A percentile compares a stretch with the other conserved stretches of the same genome.
These are phyloP conservation scores for Chytridiales sp. DNA, from an alignment of 371 early-diverging fungal genomes.

Conservation along the genomic window DNA sequence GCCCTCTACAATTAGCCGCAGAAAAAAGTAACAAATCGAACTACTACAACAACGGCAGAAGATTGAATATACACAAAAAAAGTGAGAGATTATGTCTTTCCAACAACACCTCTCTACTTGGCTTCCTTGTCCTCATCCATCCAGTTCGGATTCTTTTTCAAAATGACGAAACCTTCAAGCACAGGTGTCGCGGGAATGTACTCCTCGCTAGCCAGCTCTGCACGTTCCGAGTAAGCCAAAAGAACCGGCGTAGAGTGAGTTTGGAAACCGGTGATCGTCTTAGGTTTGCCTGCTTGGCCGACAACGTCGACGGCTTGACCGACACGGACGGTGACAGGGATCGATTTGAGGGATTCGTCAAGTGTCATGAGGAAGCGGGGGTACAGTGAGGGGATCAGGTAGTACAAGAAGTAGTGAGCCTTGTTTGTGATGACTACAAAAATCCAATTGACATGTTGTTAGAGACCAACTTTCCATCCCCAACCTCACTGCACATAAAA, in stretches of 20 bases:
- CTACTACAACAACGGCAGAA: too few species aligned
- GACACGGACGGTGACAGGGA: slow-evolving; percentile 89
- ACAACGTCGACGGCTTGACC: slow-evolving; percentile 99
- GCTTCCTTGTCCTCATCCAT: slow-evolving; percentile 36
- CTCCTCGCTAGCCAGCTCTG: slow-evolving; percentile 97
- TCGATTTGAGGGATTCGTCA: slow-evolving; percentile 76
- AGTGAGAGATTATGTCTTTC: too few species aligned
- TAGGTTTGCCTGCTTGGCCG: slow-evolving; percentile 98
- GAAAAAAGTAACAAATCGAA: too few species aligned
- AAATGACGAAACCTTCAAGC: slow-evolving; percentile 92
- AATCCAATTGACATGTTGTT: neutral
- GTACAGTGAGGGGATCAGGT: slow-evolving; percentile 89
- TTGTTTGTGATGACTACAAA: slow-evolving; percentile 74
- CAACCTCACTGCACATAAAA: neutral
- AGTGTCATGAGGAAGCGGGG: slow-evolving; percentile 96
- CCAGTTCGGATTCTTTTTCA: slow-evolving; percentile 77
- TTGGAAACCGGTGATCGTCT: slow-evolving; percentile 98
- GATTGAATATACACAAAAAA: too few species aligned
- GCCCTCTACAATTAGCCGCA: too few species aligned
- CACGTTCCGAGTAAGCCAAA: slow-evolving; percentile 93
- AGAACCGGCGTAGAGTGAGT: slow-evolving; percentile 98
- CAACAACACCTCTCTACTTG: too few species aligned
- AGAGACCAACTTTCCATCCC: neutral
- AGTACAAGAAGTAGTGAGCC: slow-evolving; percentile 92
- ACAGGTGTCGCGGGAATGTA: slow-evolving; percentile 77